A percentile compares a stretch with the other conserved stretches of the same genome.
phyloP scores from a whole-genome alignment of 2,329 filamentous ascomycete genomes.

The Chaetomiaceae sp. region DNA sequence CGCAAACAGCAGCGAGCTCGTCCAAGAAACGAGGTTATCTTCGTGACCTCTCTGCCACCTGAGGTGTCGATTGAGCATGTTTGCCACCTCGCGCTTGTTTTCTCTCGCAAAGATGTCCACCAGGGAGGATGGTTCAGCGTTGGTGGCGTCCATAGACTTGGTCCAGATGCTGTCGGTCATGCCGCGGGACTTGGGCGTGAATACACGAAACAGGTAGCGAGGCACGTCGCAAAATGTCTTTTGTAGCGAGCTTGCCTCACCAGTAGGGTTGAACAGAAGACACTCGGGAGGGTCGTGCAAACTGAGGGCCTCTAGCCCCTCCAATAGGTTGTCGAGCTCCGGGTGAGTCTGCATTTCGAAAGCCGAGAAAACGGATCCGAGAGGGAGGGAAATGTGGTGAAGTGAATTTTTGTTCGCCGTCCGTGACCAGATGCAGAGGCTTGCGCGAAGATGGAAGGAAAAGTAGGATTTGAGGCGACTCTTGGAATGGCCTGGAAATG shows the following conservation, averaged over 20 bases:
- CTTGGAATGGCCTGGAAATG: no score
- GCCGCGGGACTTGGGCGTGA: background rate
- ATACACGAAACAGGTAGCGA: background rate
- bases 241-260: background rate
- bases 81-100: background rate
- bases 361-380: background rate
- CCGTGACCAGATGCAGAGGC: no score
- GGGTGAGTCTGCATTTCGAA: background rate
- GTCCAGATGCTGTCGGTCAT: background rate
- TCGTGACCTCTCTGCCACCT: background rate
- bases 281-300: background rate
- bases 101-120: background rate
- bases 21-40: background rate
- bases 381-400: background rate
- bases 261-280: background rate
- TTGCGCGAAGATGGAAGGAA: no score
- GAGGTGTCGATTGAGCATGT: background rate
- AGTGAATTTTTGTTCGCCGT: no score
- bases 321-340: background rate
- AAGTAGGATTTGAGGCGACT: no score
- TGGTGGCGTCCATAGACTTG: background rate
- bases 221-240: background rate
- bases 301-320: conserved; percentile 32
- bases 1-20: background rate
- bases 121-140: background rate